Evolutionary conservation across 768 basidiomycete species (phyloP).

Genomic region (Mrakia blollopis): DNA sequence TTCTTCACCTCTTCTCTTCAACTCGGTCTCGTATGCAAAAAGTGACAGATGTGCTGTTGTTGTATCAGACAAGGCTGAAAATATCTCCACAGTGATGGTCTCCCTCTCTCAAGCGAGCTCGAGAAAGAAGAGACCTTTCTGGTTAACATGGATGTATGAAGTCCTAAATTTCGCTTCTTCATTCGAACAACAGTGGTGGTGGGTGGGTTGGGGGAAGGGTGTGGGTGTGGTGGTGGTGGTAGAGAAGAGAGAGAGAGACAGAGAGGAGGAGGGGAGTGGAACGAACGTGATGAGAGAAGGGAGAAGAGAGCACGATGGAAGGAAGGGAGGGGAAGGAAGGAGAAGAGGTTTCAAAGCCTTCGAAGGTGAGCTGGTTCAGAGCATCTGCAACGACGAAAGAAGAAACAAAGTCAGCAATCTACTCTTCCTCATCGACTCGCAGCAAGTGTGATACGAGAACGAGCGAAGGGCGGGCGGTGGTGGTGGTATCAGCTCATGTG

Average conservation of each 20-base stretch:
- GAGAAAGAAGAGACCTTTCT: neutral
- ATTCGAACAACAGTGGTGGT: neutral
- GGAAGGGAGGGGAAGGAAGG: neutral
- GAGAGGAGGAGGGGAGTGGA: neutral
- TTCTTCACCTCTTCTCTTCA: too few species aligned
- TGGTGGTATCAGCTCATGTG: constrained; percentile 5
- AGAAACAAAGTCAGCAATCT: neutral
- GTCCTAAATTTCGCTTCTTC: neutral
- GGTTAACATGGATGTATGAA: neutral
- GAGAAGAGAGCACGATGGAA: neutral
- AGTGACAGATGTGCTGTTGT: neutral
- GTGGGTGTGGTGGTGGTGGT: neutral
- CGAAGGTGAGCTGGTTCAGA: too few species aligned
- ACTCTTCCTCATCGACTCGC: too few species aligned
- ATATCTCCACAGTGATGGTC: neutral
- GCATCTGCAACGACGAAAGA: neutral
- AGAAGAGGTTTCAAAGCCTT: neutral
- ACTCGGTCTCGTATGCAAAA: neutral
- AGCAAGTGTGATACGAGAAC: neutral
- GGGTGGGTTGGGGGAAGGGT: neutral
- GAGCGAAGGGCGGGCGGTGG: neutral
- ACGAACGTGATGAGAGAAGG: neutral
- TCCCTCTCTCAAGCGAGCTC: too few species aligned
- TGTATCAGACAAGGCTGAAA: constrained; percentile 1
- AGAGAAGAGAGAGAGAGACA: neutral